Percentiles rank a stretch among this genome's conserved stretches.
These are phyloP conservation scores for Fusarium veterinarium DNA, from an alignment of 2,329 filamentous ascomycete species.

Conservation along the genomic window DNA sequence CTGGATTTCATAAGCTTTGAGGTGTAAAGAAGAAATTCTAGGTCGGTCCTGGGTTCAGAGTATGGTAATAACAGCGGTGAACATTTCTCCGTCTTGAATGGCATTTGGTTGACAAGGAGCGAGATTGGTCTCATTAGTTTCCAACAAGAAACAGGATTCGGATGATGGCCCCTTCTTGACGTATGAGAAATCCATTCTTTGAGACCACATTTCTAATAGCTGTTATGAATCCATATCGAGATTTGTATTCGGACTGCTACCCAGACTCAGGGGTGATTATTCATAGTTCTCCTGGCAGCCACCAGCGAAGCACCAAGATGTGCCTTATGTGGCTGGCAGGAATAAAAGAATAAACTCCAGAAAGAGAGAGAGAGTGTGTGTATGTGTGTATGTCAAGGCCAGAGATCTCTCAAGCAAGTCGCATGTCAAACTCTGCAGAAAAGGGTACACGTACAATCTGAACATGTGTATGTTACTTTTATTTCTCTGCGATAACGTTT, in stretches of 20 bases:
- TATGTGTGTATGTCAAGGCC: background rate
- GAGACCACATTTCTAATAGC: background rate
- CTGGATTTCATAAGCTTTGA: background rate
- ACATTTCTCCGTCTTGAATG: background rate
- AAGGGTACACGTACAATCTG: background rate
- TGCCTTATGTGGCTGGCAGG: background rate
- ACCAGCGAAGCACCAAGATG: background rate
- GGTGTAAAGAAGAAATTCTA: background rate
- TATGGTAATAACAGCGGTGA: background rate
- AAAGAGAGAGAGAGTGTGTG: background rate
- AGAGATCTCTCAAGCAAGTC: background rate
- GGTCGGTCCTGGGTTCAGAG: background rate
- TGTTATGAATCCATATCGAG: background rate
- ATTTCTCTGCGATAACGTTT: background rate
- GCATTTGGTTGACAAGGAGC: background rate
- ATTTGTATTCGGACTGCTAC: background rate
- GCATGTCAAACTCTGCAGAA: background rate
- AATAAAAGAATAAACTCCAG: background rate
- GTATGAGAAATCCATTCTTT: background rate
- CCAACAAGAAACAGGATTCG: background rate
- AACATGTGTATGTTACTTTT: background rate
- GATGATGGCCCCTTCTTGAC: background rate
- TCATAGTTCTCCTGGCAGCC: background rate
- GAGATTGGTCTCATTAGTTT: background rate
- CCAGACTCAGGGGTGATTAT: background rate